Percentiles rank a stretch among this genome's conserved stretches.
phyloP scores from a whole-genome alignment of 163 green algal species.

The Scenedesmus sp. region DNA sequence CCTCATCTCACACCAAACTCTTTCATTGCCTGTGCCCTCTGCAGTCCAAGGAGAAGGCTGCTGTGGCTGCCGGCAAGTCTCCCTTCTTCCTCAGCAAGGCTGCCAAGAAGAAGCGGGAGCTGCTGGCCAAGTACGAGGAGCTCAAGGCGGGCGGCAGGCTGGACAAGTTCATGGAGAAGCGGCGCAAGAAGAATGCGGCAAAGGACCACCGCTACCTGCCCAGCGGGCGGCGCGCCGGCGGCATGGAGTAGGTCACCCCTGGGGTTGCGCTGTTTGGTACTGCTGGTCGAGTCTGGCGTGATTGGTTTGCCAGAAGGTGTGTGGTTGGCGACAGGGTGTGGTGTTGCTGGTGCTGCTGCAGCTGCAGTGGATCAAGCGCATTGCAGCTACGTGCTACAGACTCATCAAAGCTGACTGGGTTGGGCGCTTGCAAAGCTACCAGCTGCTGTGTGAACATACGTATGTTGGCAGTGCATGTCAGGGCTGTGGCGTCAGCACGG shows the following conservation, averaged over 20 bases:
- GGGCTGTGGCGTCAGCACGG: conserved; percentile 65
- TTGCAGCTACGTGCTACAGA: background rate
- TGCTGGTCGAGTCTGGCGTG: background rate
- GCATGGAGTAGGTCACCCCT: background rate
- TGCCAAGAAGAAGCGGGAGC: conserved; percentile 78
- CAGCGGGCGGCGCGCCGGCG: background rate
- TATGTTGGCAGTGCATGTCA: too few species aligned
- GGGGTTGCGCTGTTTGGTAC: background rate
- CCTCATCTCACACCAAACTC: too few species aligned
- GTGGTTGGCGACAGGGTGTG: background rate
- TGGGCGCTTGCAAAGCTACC: too few species aligned
- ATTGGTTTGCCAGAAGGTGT: background rate
- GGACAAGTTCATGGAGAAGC: conserved; percentile 93
- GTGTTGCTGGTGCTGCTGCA: background rate
- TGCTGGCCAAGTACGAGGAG: conserved; percentile 89
- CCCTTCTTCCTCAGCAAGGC: conserved; percentile 90
- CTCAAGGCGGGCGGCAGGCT: conserved; percentile 85
- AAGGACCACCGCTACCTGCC: conserved; percentile 88
- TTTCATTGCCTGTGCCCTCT: background rate
- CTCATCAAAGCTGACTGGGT: background rate
- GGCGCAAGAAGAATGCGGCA: conserved; percentile 87
- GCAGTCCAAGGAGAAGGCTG: conserved; percentile 74
- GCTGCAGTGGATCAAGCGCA: background rate
- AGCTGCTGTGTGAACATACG: too few species aligned
- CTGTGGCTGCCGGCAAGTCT: conserved; percentile 81